phyloP scores from a whole-genome alignment of 768 basidiomycete species.

The Grammothele lineata region DNA sequence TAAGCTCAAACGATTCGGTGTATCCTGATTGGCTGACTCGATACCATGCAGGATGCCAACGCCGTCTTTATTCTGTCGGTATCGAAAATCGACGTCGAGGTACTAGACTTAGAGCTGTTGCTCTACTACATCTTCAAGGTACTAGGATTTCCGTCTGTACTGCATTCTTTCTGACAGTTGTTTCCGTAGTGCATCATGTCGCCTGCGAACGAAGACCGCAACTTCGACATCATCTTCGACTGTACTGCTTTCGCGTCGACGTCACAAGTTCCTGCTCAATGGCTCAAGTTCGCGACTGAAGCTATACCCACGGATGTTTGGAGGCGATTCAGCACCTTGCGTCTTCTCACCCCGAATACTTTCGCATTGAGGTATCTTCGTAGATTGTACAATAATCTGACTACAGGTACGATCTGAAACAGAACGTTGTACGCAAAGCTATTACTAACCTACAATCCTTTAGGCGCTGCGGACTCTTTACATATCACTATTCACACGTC shows the following conservation, averaged over 20 bases:
- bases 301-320: slow-evolving; percentile 70
- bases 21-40: slow-evolving; percentile 22
- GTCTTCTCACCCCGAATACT: slow-evolving; percentile 72
- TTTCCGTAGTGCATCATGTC: slow-evolving; percentile 45
- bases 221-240: slow-evolving; percentile 74
- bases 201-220: slow-evolving; percentile 40
- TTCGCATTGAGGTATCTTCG: slow-evolving; percentile 71
- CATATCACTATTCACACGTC: slow-evolving; percentile 58
- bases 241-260: slow-evolving; percentile 73
- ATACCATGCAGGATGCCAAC: slow-evolving; percentile 36
- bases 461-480: slow-evolving; percentile 18
- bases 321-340: slow-evolving; percentile 51
- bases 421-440: not conserved
- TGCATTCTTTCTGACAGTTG: too few species aligned
- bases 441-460: not conserved
- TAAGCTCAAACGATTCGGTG: not conserved
- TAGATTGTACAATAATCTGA: slow-evolving; percentile 74
- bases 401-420: slow-evolving; percentile 34
- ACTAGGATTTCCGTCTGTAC: not conserved
- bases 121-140: slow-evolving; percentile 79
- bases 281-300: slow-evolving; percentile 76
- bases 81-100: slow-evolving; percentile 72
- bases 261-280: slow-evolving; percentile 77
- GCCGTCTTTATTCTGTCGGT: slow-evolving; percentile 61
- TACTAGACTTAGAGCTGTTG: slow-evolving; percentile 72